These are phyloP conservation scores for Oryza nivara DNA, from an alignment of 176 grass and related monocot species.

Conservation along the genomic window DNA sequence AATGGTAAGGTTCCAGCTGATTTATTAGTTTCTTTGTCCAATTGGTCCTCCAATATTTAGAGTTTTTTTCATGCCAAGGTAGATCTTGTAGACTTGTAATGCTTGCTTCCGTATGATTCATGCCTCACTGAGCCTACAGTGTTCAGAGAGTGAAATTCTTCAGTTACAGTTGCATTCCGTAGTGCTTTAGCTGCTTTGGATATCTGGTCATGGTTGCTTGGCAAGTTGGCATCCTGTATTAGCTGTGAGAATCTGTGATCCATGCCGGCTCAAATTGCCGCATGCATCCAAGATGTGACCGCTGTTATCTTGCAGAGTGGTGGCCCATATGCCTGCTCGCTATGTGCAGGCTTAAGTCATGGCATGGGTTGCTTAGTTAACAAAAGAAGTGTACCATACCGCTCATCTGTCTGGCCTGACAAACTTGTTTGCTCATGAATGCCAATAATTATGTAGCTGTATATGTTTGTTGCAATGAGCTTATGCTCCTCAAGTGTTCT, in stretches of 20 bases:
- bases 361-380: constrained; percentile 37
- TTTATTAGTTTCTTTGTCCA: neutral
- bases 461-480: constrained; percentile 1
- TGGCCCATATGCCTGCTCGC: constrained; percentile 40
- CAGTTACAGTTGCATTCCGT: constrained; percentile 3
- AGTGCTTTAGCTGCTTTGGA: constrained; percentile 8
- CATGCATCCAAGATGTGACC: constrained; percentile 39
- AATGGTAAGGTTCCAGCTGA: neutral
- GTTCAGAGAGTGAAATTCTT: constrained; percentile 19
- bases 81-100: neutral
- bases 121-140: neutral
- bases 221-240: neutral
- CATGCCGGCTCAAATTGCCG: constrained; percentile 34
- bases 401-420: neutral
- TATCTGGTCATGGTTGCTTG: constrained; percentile 32
- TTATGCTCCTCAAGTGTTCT: constrained; percentile 7
- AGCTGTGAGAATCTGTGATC: neutral
- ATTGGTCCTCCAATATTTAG: neutral
- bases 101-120: constrained; percentile 13
- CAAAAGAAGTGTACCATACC: constrained; percentile 17
- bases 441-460: neutral
- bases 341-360: constrained; percentile 28
- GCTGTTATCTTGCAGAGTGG: constrained; percentile 26
- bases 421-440: constrained; percentile 30
- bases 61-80: neutral